Evolutionary conservation across 1,139 yeast genomes (phyloP).

Genomic region (Kurtzmaniella quercitrusa): DNA sequence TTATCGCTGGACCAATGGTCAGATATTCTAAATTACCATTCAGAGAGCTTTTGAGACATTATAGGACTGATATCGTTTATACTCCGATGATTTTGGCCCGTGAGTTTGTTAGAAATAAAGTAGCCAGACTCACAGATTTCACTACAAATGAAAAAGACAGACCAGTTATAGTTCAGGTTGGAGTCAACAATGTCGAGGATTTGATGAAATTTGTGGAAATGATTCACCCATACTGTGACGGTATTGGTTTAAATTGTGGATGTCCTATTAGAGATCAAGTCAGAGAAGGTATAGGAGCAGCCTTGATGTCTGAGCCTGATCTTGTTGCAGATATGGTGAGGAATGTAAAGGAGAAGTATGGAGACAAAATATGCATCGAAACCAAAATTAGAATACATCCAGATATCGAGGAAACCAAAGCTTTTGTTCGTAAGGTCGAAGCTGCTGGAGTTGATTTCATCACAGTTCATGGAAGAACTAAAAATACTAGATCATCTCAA

Average conservation of each 20-base stretch:
- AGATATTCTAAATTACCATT: slow-evolving; percentile 93
- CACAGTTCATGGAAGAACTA: slow-evolving; percentile 91
- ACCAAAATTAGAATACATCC: slow-evolving; percentile 87
- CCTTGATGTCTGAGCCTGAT: slow-evolving; percentile 81
- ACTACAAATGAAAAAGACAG: slow-evolving; percentile 68
- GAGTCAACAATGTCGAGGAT: slow-evolving; percentile 85
- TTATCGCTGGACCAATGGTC: slow-evolving; percentile 95
- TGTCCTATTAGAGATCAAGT: slow-evolving; percentile 96
- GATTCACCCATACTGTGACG: slow-evolving; percentile 90
- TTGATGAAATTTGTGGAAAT: slow-evolving; percentile 77
- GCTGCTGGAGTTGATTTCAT: slow-evolving; percentile 89
- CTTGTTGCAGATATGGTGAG: slow-evolving; percentile 78
- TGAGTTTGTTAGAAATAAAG: slow-evolving; percentile 82
- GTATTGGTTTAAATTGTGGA: slow-evolving; percentile 93
- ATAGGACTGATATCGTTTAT: slow-evolving; percentile 77
- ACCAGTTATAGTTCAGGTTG: slow-evolving; percentile 84
- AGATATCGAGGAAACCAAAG: slow-evolving; percentile 67
- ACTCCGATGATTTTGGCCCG: slow-evolving; percentile 96
- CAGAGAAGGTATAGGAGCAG: slow-evolving; percentile 96
- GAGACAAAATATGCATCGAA: slow-evolving; percentile 68
- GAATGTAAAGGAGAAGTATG: slow-evolving; percentile 74
- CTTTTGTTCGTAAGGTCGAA: slow-evolving; percentile 70
- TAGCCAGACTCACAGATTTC: slow-evolving; percentile 82
- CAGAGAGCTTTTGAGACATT: slow-evolving; percentile 73
- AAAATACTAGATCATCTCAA: slow-evolving; percentile 75